Conservation (phyloP, 768 basidiomycete genomes). For the Termitomyces titanicus region DNA sequence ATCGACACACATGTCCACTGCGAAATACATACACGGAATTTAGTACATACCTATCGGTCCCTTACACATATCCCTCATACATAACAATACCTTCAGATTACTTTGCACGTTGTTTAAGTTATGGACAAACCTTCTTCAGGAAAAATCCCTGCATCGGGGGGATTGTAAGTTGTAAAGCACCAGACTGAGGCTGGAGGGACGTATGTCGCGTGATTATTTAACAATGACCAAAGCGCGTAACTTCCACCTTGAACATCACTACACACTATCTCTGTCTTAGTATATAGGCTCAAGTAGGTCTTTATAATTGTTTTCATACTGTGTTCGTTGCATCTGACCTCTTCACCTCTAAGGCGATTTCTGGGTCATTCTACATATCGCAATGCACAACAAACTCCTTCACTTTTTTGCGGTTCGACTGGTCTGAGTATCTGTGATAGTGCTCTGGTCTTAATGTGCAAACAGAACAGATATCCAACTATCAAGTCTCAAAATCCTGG, state of each 20-base stretch:
- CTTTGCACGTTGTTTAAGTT: background rate
- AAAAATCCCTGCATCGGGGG: too few relatives aligned
- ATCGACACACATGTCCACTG: background rate
- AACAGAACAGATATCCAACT: slow-evolving; percentile 38
- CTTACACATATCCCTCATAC: too few relatives aligned
- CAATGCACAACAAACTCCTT: slow-evolving; percentile 14
- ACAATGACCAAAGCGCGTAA: background rate
- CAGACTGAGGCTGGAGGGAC: too few relatives aligned
- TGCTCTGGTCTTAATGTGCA: background rate
- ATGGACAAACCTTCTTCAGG: too few relatives aligned
- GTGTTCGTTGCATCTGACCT: background rate
- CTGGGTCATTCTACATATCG: background rate
- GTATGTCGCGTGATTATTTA: background rate
- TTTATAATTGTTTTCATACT: background rate
- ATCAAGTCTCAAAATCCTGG: slow-evolving; percentile 42
- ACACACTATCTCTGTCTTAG: too few relatives aligned
- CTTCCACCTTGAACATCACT: background rate
- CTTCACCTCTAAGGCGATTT: too few relatives aligned
- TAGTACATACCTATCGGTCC: too few relatives aligned
- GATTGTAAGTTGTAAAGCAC: too few relatives aligned
- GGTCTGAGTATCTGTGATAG: background rate
- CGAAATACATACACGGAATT: too few relatives aligned
- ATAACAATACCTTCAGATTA: too few relatives aligned
- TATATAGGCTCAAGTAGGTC: background rate
- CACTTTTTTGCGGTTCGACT: slow-evolving; percentile 16